phyloP scores from a whole-genome alignment of 768 basidiomycete species.

The Tulasnella sp. region DNA sequence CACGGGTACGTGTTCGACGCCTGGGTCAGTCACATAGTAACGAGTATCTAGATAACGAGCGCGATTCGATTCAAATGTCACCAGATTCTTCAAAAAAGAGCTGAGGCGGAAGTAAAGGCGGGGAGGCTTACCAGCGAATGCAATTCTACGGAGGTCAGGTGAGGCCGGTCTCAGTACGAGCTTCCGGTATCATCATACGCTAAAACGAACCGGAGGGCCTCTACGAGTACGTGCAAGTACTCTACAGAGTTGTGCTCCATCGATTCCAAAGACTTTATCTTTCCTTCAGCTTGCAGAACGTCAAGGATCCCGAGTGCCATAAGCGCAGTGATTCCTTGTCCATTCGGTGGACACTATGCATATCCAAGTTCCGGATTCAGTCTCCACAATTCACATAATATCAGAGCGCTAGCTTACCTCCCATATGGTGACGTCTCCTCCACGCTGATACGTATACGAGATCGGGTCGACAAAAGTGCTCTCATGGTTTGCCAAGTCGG shows the following conservation, averaged over 20 bases:
- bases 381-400: not conserved
- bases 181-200: not conserved
- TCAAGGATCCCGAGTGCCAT: constrained; percentile 91
- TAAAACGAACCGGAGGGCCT: constrained; percentile 61
- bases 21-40: constrained; percentile 89
- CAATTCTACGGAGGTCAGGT: constrained; percentile 25
- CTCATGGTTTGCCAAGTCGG: constrained; percentile 79
- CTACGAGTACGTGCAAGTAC: constrained; percentile 80
- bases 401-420: constrained; percentile 41
- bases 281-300: constrained; percentile 62
- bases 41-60: constrained; percentile 47
- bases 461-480: constrained; percentile 81
- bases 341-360: constrained; percentile 83
- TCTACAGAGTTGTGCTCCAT: constrained; percentile 85
- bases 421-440: constrained; percentile 71
- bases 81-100: not conserved
- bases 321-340: constrained; percentile 93
- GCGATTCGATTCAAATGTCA: not conserved
- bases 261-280: constrained; percentile 54
- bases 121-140: constrained; percentile 52
- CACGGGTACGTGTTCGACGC: constrained; percentile 64
- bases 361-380: too few relatives aligned
- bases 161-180: too few relatives aligned
- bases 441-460: constrained; percentile 64
- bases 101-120: not conserved